Conservation (phyloP, 371 early-diverging fungal species). For the Mortierella sp. region DNA sequence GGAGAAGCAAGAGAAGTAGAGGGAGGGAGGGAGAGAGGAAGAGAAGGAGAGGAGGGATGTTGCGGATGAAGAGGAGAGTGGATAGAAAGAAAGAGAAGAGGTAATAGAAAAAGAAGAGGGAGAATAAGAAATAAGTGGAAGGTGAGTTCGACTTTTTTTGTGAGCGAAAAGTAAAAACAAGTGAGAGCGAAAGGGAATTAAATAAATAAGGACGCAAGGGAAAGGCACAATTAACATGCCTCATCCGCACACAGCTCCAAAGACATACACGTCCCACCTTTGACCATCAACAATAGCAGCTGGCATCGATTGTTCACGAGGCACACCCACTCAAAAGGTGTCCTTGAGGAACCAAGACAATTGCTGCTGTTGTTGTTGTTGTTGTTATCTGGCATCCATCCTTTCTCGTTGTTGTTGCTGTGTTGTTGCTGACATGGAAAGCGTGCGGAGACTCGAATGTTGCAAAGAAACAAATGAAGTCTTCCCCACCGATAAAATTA, state of each 20-base stretch:
- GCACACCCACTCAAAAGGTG: background rate
- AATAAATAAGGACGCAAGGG: background rate
- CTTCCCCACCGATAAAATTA: no score
- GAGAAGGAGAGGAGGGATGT: background rate
- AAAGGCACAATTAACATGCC: no score
- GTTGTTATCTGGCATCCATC: background rate
- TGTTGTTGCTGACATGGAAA: no score
- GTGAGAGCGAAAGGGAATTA: constrained; percentile 10
- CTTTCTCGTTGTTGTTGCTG: no score
- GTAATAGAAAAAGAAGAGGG: constrained; percentile 9
- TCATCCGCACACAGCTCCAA: background rate
- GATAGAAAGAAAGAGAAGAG: background rate
- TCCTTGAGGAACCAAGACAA: background rate
- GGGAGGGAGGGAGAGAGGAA: background rate
- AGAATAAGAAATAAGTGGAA: background rate
- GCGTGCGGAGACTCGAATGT: no score
- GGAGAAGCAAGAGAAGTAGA: background rate
- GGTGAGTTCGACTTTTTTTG: constrained; percentile 1
- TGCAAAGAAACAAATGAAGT: no score
- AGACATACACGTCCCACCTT: background rate
- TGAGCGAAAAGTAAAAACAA: constrained; percentile 7
- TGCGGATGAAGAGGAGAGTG: constrained; percentile 3
- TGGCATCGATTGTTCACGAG: background rate
- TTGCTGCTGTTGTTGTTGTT: background rate
- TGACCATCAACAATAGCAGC: background rate